Evolutionary conservation across 345 rosid species (phyloP).

Genomic region (Jatropha curcas): DNA sequence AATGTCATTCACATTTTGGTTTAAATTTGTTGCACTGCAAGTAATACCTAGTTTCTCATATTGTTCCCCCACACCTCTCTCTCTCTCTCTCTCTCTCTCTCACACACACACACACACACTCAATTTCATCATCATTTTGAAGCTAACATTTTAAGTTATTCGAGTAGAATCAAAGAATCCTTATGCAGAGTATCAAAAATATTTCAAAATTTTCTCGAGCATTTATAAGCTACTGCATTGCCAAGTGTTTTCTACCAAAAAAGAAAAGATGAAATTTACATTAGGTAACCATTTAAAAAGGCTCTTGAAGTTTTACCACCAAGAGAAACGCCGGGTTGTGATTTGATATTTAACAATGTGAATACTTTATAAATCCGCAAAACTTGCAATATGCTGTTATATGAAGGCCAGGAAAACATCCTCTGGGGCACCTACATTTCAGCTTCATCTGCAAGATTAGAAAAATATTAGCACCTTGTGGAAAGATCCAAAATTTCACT

Average conservation of each 20-base stretch:
- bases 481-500: neutral
- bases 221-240: neutral
- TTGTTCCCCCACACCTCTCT: no score
- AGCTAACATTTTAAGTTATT: neutral
- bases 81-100: neutral
- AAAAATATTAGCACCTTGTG: neutral
- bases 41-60: no score
- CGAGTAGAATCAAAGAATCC: neutral
- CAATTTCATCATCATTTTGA: neutral
- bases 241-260: neutral
- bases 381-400: neutral
- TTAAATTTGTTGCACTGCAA: neutral
- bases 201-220: neutral
- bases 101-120: no score
- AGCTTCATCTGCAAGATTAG: constrained; percentile 37
- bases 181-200: neutral
- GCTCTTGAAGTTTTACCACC: neutral
- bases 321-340: neutral
- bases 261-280: neutral
- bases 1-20: neutral
- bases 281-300: neutral
- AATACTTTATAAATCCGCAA: neutral
- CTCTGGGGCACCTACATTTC: constrained; percentile 16
- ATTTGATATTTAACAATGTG: neutral
- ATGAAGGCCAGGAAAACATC: neutral